These are phyloP conservation scores for Sarocladium brachiariae DNA, from an alignment of 2,329 filamentous ascomycete species.

Conservation along the genomic window DNA sequence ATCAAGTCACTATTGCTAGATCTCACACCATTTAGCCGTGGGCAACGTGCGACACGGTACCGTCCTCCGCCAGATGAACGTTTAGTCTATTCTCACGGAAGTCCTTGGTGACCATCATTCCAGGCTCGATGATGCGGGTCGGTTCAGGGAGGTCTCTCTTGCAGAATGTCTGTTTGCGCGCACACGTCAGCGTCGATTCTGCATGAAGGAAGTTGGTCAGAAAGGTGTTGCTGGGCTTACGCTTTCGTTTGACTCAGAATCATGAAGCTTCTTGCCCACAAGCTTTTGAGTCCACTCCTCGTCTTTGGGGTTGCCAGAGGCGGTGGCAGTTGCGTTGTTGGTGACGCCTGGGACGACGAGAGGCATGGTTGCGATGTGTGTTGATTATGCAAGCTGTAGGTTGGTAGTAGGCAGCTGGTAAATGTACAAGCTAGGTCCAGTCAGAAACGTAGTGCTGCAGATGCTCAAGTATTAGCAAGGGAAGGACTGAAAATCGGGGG, in stretches of 20 bases:
- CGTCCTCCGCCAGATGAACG: constrained; percentile 52
- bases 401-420: no score
- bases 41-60: constrained; percentile 51
- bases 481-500: not conserved
- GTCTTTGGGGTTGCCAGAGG: constrained; percentile 28
- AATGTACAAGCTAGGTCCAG: no score
- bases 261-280: constrained; percentile 55
- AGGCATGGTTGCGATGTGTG: constrained; percentile 45
- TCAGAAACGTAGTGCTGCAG: no score
- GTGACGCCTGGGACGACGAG: constrained; percentile 56
- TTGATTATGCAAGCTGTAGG: no score
- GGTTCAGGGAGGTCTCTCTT: constrained; percentile 52
- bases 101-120: constrained; percentile 52
- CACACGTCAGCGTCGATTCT: not conserved
- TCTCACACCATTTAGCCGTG: no score
- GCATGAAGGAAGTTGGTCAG: not conserved
- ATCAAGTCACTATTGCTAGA: no score
- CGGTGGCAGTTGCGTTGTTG: constrained; percentile 23
- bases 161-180: constrained; percentile 44
- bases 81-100: constrained; percentile 49
- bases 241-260: constrained; percentile 41
- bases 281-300: constrained; percentile 57
- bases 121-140: constrained; percentile 50
- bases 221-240: constrained; percentile 27
- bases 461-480: no score